A percentile compares a stretch with the other conserved stretches of the same genome.
phyloP scores from a whole-genome alignment of 2,329 filamentous ascomycete genomes.

The Escovopsis sp. region DNA sequence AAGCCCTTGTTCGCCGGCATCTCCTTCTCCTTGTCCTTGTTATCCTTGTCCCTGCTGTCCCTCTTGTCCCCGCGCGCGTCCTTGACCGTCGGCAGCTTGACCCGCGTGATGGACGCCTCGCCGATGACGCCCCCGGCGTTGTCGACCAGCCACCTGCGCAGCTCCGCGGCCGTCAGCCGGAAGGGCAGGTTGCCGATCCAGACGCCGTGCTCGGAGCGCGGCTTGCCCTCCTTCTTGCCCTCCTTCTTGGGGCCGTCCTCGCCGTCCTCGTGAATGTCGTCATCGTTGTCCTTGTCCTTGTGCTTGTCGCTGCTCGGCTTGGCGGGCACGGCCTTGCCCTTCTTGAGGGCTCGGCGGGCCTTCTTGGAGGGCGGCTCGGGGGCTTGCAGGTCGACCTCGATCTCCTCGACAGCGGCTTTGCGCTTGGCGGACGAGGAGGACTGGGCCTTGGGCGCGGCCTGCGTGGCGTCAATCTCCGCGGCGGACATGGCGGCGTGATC shows the following conservation, averaged over 20 bases:
- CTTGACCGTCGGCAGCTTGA: constrained; percentile 61
- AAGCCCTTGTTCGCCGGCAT: constrained; percentile 68
- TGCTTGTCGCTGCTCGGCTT: constrained; percentile 24
- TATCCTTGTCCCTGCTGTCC: constrained; percentile 10
- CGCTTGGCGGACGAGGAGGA: constrained; percentile 36
- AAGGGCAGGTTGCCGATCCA: constrained; percentile 98
- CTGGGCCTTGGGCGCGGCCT: constrained; percentile 5
- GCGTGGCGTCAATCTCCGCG: constrained; percentile 3
- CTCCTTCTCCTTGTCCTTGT: constrained; percentile 12
- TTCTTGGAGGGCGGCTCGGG: constrained; percentile 94
- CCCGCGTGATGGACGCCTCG: constrained; percentile 61
- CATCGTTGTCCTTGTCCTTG: constrained; percentile 11
- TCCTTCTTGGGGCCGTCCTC: constrained; percentile 20
- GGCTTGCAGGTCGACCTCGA: constrained; percentile 79
- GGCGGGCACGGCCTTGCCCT: constrained; percentile 47
- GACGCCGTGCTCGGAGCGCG: constrained; percentile 67
- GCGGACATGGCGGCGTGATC: constrained; percentile 5
- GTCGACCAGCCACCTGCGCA: constrained; percentile 67
- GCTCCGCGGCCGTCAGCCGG: constrained; percentile 54
- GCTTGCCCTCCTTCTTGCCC: constrained; percentile 24
- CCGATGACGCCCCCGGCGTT: constrained; percentile 52
- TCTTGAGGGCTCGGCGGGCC: constrained; percentile 78
- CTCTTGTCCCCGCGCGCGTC: constrained; percentile 16
- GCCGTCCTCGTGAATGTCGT: constrained; percentile 23
- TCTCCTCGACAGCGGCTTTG: constrained; percentile 54